Conservation (phyloP, 2,329 filamentous ascomycete genomes). For the Talaromyces amestolkiae region DNA sequence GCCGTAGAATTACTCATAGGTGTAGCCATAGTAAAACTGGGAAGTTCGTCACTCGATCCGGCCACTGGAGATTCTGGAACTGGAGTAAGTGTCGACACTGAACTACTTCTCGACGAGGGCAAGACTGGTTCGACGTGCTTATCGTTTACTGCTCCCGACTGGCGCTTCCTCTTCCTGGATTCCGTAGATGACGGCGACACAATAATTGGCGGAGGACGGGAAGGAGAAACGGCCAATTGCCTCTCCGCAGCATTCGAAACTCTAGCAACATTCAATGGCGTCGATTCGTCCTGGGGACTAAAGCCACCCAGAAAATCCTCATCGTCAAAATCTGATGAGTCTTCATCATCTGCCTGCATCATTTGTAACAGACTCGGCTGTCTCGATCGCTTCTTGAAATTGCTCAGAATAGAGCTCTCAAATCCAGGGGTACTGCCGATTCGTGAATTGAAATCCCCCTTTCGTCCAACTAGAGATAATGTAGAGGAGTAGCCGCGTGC, state of each 20-base stretch:
- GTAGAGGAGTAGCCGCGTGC: conserved; percentile 42
- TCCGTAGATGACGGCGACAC: conserved; percentile 27
- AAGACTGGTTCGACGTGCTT: conserved; percentile 18
- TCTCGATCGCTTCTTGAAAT: conserved; percentile 44
- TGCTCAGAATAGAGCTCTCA: conserved; percentile 44
- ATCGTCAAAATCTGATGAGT: conserved; percentile 37
- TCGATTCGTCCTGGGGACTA: conserved; percentile 46
- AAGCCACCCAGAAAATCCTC: conserved; percentile 45
- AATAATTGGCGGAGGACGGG: conserved; percentile 19
- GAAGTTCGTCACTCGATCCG: neutral
- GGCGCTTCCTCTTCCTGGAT: conserved; percentile 40
- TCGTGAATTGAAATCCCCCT: conserved; percentile 35
- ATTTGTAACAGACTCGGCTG: conserved; percentile 47
- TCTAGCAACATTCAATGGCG: conserved; percentile 39
- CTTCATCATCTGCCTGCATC: conserved; percentile 42
- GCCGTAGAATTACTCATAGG: conserved; percentile 34
- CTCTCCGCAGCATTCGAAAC: conserved; percentile 15
- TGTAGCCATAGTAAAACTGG: conserved; percentile 38
- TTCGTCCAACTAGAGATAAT: conserved; percentile 37
- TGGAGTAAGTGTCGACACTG: conserved; percentile 14
- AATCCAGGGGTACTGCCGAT: conserved; percentile 42
- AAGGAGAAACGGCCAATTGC: conserved; percentile 25
- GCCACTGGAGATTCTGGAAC: conserved; percentile 9
- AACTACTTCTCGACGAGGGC: conserved; percentile 25
- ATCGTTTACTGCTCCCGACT: conserved; percentile 21